These are phyloP conservation scores for Batkoa obscura DNA, from an alignment of 371 early-diverging fungal species.

Conservation along the genomic window DNA sequence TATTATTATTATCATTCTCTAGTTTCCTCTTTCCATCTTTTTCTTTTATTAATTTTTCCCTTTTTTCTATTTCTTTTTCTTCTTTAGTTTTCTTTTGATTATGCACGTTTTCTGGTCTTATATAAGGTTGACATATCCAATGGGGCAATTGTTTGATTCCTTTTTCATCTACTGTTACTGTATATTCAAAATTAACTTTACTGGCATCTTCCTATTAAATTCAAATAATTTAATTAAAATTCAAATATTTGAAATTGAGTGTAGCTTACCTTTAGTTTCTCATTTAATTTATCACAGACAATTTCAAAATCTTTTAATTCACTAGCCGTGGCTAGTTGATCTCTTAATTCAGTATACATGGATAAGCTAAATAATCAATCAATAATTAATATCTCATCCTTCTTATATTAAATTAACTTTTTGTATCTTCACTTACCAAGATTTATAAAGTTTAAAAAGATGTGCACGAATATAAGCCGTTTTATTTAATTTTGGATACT, in stretches of 20 bases:
- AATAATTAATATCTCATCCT: too few species aligned
- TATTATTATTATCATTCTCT: too few species aligned
- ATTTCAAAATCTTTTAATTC: conserved; percentile 35
- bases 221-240: neutral
- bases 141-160: conserved; percentile 46
- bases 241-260: neutral
- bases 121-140: conserved; percentile 55
- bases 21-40: too few species aligned
- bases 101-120: conserved; percentile 27
- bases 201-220: conserved; percentile 12
- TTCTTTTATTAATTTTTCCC: neutral
- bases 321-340: conserved; percentile 36
- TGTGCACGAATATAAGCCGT: conserved; percentile 57
- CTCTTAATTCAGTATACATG: conserved; percentile 60
- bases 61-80: neutral
- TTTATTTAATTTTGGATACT: conserved; percentile 26
- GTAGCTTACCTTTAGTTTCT: conserved; percentile 17
- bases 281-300: conserved; percentile 34
- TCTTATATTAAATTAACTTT: too few species aligned
- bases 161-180: conserved; percentile 23
- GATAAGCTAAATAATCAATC: conserved; percentile 16
- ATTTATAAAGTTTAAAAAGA: conserved; percentile 81
- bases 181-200: conserved; percentile 9
- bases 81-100: neutral
- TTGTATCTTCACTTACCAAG: conserved; percentile 9